Evolutionary conservation across 2,329 filamentous ascomycete species (phyloP), one percentile per base, ranked within the genome.

Genomic region (Colletotrichum magnum): DNA sequence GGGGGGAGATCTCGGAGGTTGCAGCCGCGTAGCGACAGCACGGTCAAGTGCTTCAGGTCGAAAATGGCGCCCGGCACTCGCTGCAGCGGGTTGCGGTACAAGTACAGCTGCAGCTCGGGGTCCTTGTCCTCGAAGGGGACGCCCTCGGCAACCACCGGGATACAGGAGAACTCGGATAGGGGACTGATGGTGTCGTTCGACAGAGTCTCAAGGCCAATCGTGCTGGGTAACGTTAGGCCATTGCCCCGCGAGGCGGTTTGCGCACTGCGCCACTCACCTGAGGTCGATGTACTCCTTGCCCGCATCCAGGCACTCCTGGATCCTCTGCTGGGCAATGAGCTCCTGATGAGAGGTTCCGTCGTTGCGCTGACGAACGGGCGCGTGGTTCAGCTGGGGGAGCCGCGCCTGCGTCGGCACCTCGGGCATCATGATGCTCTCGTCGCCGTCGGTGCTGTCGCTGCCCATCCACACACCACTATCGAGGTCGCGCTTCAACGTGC

Each of bases 381-480:
- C 74, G 26, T 75, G 75, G 36, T 79, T 77, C 50, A 83, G 74
- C 63, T 81, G 81, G 0, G 81, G 81, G 16, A 85, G 73, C 62
- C 76, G 81, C 41, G 81, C 72, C 65, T 78, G 77, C 5, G 75
- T 69, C 26, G 78, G 73, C n/a, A 74, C 59, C 28, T 78, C 77
- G 10, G 81, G 70, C 3, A 72, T 72, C 4, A 81, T 81, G 57
- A 78, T 65, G 26, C 76, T 62, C 32, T 83, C 82, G 26, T 84
- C 82, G 16, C 80, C 79, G 59, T 88, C 86, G 12, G 83, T 80
- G 39, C 76, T 79, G 67, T 92, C 91, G 70, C 89, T 91, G 4
- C 86, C 89, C 81, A 94, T 85, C 79, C 87, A 94, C 3, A 94
- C 87, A 58, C 90, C 90, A 77, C 91, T 93, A 78, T 94, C 92